These are phyloP conservation scores for Leccinum incarnatum DNA, from an alignment of 768 basidiomycete genomes.

Conservation along the genomic window DNA sequence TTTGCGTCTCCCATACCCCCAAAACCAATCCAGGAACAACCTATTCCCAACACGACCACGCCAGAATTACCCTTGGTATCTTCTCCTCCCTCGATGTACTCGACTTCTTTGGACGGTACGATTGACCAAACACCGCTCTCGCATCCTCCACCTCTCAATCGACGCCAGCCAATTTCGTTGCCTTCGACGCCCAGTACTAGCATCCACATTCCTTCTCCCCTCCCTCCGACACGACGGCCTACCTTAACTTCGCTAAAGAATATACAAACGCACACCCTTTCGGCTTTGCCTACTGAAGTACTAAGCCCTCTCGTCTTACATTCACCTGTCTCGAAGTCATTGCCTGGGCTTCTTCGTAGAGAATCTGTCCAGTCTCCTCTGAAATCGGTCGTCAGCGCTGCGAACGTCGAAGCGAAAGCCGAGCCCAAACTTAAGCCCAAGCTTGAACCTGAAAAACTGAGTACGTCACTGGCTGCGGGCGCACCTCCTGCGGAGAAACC, in stretches of 20 bases:
- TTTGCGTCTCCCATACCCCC: not conserved
- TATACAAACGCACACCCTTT: slow-evolving; percentile 25
- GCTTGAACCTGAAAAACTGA: slow-evolving; percentile 1
- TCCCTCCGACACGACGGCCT: slow-evolving; percentile 16
- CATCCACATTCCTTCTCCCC: slow-evolving; percentile 14
- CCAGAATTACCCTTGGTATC: slow-evolving; percentile 12
- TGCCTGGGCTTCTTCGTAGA: slow-evolving; percentile 15
- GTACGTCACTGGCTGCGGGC: not conserved
- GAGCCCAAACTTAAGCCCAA: slow-evolving; percentile 7
- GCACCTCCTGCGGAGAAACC: slow-evolving; percentile 14
- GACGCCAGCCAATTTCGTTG: slow-evolving; percentile 32
- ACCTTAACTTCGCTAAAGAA: slow-evolving; percentile 21
- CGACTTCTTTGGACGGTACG: slow-evolving; percentile 3
- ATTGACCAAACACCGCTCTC: slow-evolving; percentile 11
- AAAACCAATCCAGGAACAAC: not conserved
- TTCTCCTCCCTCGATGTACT: slow-evolving; percentile 13
- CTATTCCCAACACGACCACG: not conserved
- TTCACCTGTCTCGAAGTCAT: slow-evolving; percentile 22
- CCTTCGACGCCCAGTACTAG: slow-evolving; percentile 32
- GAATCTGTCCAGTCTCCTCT: slow-evolving; percentile 29
- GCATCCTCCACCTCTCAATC: slow-evolving; percentile 29
- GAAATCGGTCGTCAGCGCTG: slow-evolving; percentile 12
- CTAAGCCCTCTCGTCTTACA: slow-evolving; percentile 31
- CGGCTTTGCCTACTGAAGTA: slow-evolving; percentile 27
- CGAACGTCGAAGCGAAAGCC: slow-evolving; percentile 9